Evolutionary conservation across 2,329 filamentous ascomycete genomes (phyloP), one percentile per base, ranked within the genome.

Genomic region (Pseudocercospora crystallina): DNA sequence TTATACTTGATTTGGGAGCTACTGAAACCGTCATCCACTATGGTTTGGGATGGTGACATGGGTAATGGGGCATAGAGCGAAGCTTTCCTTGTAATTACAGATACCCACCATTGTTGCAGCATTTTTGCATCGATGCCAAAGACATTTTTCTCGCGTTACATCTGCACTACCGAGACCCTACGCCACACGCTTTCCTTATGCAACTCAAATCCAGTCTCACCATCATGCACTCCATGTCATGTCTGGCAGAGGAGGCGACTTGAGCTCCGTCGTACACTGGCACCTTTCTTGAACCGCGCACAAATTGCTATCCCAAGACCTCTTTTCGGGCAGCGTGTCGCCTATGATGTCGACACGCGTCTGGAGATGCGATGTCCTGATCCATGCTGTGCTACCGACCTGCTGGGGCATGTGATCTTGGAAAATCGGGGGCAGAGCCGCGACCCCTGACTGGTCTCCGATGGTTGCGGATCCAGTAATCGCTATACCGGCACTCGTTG

Each of bases 331-430:
- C 17, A n/a, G 17, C 29, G 26, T 35, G 30, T 15, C 10, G 33
- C 46, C 43, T 39, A 58, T 55, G 52, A 58, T 53, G 53, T 53
- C 45, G 49, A 45, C 43, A 42, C 46, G 52, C 53, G 49, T 55
- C 47, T 53, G 40, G 39, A 48, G 44, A 33, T 30, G 46, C 41
- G 20, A 32, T 37, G 41, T 47, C 49, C 36, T 36, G 29, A 44
- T 42, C 51, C 47, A 39, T 47, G 17, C 38, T 31, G 30, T n/a
- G 38, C 37, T 46, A 38, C 38, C 38, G 44, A 42, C 26, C 31
- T 20, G 8, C 39, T 42, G 43, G 37, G 26, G 31, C 43, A 41
- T 48, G 49, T 53, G 35, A 49, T 36, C 41, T 45, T 36, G 41
- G 32, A 37, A 29, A 44, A 12, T 26, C 20, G 20, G 20, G 20